A percentile compares a stretch with the other conserved stretches of the same genome.
Conservation (phyloP, 768 basidiomycete species). For the Suillus luteus region DNA sequence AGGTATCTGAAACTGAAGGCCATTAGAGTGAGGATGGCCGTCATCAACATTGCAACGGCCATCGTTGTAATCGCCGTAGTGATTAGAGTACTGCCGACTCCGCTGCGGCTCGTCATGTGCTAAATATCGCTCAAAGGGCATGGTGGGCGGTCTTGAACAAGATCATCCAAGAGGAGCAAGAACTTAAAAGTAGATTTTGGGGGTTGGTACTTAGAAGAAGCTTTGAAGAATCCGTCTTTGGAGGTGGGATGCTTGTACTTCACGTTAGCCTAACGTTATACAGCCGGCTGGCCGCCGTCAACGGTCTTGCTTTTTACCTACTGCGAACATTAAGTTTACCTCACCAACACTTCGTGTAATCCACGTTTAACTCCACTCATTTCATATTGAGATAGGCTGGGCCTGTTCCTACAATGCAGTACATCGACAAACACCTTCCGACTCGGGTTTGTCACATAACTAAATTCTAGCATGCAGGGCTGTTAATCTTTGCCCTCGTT, state of each 20-base stretch:
- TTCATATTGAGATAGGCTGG: background rate
- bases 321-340: slow-evolving; percentile 1
- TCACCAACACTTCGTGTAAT: slow-evolving; percentile 3
- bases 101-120: slow-evolving; percentile 23
- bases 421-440: background rate
- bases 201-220: background rate
- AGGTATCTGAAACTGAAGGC: slow-evolving; percentile 61
- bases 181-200: slow-evolving; percentile 1
- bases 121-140: slow-evolving; percentile 48
- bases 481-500: slow-evolving; percentile 74
- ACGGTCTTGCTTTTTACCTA: slow-evolving; percentile 5
- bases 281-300: slow-evolving; percentile 2
- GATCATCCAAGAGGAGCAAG: slow-evolving; percentile 6
- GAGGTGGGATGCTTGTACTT: slow-evolving; percentile 1
- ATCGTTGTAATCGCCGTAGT: slow-evolving; percentile 19
- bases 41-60: slow-evolving; percentile 11
- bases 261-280: slow-evolving; percentile 7
- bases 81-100: slow-evolving; percentile 12
- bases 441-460: background rate
- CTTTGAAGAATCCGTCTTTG: background rate
- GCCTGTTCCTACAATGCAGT: background rate
- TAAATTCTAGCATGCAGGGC: background rate
- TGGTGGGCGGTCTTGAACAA: slow-evolving; percentile 18
- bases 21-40: slow-evolving; percentile 21
- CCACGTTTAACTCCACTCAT: slow-evolving; percentile 7